phyloP scores from a whole-genome alignment of 768 basidiomycete genomes.

The Pulveroboletus sp. region DNA sequence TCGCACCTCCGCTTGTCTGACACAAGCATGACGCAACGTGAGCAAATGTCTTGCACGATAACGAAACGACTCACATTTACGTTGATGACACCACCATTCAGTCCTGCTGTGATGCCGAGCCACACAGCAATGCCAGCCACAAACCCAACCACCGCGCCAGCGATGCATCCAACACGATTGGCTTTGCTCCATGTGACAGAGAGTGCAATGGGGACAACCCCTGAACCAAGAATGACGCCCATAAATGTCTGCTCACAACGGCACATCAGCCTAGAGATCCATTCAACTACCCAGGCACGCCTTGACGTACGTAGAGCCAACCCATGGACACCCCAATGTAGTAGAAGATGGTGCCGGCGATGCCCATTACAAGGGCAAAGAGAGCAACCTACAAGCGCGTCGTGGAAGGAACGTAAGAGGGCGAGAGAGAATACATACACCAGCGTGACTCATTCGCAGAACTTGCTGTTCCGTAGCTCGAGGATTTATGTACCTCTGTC shows the following conservation, averaged over 20 bases:
- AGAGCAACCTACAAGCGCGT: slow-evolving; percentile 45
- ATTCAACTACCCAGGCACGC: not conserved
- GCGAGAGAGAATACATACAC: slow-evolving; percentile 36
- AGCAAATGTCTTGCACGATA: not conserved
- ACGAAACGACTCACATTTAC: slow-evolving; percentile 46
- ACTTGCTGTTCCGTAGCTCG: slow-evolving; percentile 71
- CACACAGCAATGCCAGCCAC: slow-evolving; percentile 69
- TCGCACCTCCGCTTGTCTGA: slow-evolving; percentile 50
- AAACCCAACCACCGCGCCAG: slow-evolving; percentile 70
- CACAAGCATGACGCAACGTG: not conserved
- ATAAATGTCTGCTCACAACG: slow-evolving; percentile 62
- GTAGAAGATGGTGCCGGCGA: slow-evolving; percentile 82
- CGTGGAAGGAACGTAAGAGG: not conserved
- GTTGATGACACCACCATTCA: slow-evolving; percentile 68
- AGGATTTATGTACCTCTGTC: slow-evolving; percentile 74
- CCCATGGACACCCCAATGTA: slow-evolving; percentile 92
- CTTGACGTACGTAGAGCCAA: slow-evolving; percentile 74
- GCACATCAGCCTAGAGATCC: not conserved
- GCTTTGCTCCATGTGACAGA: slow-evolving; percentile 83
- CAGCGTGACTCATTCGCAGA: slow-evolving; percentile 60
- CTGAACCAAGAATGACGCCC: slow-evolving; percentile 83
- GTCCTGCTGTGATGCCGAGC: slow-evolving; percentile 72
- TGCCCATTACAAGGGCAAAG: slow-evolving; percentile 73
- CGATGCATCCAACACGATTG: slow-evolving; percentile 79
- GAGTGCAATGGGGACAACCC: slow-evolving; percentile 82